Evolutionary conservation across 805 yeast genomes (phyloP).

Genomic region (Candida verbasci): DNA sequence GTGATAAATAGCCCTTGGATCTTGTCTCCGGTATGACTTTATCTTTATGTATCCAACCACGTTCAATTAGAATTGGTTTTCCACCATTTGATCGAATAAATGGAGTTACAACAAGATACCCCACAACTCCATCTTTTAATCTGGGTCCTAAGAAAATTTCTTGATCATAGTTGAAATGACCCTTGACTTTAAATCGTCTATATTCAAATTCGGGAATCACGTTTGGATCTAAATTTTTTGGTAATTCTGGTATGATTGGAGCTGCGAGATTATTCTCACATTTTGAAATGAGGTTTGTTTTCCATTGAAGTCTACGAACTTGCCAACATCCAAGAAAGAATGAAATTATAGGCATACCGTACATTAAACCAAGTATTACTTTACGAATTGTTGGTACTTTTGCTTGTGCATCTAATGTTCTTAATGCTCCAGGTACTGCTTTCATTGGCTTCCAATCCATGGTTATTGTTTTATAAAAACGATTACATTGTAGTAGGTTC

Average conservation of each 20-base stretch:
- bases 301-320: slow-evolving; percentile 80
- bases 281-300: slow-evolving; percentile 71
- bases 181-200: slow-evolving; percentile 71
- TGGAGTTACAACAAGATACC: slow-evolving; percentile 80
- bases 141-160: slow-evolving; percentile 94
- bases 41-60: slow-evolving; percentile 88
- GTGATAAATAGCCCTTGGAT: slow-evolving; percentile 47
- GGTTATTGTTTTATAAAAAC: slow-evolving; percentile 55
- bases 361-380: slow-evolving; percentile 42
- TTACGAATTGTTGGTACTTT: slow-evolving; percentile 33
- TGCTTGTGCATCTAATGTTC: slow-evolving; percentile 35
- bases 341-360: slow-evolving; percentile 81
- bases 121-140: slow-evolving; percentile 58
- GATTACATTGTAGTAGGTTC: slow-evolving; percentile 8
- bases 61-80: slow-evolving; percentile 71
- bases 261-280: slow-evolving; percentile 79
- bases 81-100: slow-evolving; percentile 72
- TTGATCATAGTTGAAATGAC: slow-evolving; percentile 75
- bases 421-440: slow-evolving; percentile 36
- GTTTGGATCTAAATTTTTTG: slow-evolving; percentile 58
- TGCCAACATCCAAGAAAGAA: slow-evolving; percentile 94
- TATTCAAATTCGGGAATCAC: slow-evolving; percentile 74
- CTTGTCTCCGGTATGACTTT: slow-evolving; percentile 53
- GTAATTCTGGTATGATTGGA: slow-evolving; percentile 64
- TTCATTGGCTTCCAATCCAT: slow-evolving; percentile 83